Conservation (phyloP, 2,329 filamentous ascomycete species). For the Zopfia rhizophila region DNA sequence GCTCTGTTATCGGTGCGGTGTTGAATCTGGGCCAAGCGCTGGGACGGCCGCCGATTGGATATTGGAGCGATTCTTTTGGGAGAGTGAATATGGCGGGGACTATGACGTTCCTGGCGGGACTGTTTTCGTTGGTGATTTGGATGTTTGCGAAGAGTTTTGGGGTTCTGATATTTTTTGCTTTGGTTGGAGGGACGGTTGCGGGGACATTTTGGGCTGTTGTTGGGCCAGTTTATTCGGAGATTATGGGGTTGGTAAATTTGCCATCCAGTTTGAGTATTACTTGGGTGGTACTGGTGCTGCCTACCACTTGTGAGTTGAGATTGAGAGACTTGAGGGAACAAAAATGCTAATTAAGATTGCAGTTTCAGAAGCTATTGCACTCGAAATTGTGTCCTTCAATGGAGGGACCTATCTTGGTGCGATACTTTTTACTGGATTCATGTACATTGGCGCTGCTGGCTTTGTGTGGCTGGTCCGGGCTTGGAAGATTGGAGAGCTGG, state of each 20-base stretch:
- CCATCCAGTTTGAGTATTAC: conserved; percentile 75
- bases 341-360: background rate
- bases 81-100: conserved; percentile 76
- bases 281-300: conserved; percentile 77
- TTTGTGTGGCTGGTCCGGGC: conserved; percentile 66
- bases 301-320: conserved; percentile 67
- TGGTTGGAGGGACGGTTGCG: conserved; percentile 73
- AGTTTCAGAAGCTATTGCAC: conserved; percentile 65
- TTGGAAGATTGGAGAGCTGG: conserved; percentile 69
- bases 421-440: conserved; percentile 69
- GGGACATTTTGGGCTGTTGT: conserved; percentile 75
- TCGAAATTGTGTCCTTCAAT: conserved; percentile 63
- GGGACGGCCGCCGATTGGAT: conserved; percentile 77
- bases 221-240: conserved; percentile 76
- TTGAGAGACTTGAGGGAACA: conserved; percentile 7
- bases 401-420: conserved; percentile 65
- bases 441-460: conserved; percentile 68
- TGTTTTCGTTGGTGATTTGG: conserved; percentile 78
- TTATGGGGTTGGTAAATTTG: conserved; percentile 75
- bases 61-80: conserved; percentile 75
- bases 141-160: conserved; percentile 74
- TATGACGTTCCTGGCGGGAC: conserved; percentile 71
- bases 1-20: conserved; percentile 76
- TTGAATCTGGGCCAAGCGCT: conserved; percentile 75
- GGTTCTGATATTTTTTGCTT: conserved; percentile 75